Conservation (phyloP, 305 asterid genomes). For the Solanum hybrid region DNA sequence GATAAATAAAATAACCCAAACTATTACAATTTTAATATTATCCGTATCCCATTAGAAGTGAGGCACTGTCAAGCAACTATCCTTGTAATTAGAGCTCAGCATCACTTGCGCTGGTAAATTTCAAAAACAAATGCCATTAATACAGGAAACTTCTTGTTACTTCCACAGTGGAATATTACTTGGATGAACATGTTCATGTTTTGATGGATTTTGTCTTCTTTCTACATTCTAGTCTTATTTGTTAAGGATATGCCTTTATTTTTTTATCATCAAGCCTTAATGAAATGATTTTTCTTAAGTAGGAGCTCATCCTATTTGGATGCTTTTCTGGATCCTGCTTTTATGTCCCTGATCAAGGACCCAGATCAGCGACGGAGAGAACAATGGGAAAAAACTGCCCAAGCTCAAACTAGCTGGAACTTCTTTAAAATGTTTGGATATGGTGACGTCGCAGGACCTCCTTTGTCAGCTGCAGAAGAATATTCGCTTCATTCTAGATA, state of each 20-base stretch:
- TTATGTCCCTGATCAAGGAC: conserved; percentile 93
- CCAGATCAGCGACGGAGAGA: conserved; percentile 82
- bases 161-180: neutral
- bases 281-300: conserved; percentile 1
- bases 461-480: conserved; percentile 89
- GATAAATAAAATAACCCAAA: neutral
- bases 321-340: conserved; percentile 85
- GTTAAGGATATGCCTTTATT: neutral
- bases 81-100: neutral
- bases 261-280: neutral
- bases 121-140: neutral
- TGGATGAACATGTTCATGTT: neutral
- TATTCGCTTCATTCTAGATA: conserved; percentile 93
- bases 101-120: neutral
- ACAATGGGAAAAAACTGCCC: conserved; percentile 88
- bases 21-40: neutral
- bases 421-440: conserved; percentile 72
- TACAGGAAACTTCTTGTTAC: neutral
- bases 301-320: conserved; percentile 80
- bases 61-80: neutral
- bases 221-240: neutral
- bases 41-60: neutral
- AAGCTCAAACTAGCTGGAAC: conserved; percentile 71
- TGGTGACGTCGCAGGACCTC: conserved; percentile 84
- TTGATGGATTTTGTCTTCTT: neutral